Evolutionary conservation across 1,139 yeast genomes (phyloP), one percentile per base, ranked within the genome.

Genomic region (Meyerozyma sp.): DNA sequence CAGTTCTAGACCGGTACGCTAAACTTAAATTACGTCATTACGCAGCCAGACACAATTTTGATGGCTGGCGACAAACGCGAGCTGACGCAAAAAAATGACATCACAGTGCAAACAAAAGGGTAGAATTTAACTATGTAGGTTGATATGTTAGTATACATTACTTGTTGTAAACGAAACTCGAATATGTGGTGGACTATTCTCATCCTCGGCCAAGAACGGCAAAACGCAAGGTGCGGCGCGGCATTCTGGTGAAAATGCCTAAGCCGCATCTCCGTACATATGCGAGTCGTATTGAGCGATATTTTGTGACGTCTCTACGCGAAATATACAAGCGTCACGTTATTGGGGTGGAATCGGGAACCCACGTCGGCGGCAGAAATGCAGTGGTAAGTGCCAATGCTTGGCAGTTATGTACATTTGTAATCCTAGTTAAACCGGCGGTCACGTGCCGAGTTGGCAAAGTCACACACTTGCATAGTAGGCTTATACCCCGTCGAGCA

Each of bases 271-370:
- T n/a, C 26, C 16, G 37, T 34, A 21, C 37, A 34, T 18, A 34
- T 34, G 37, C 37, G 37, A 34, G 37, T 34, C 37, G 27, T 34
- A 34, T 11, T 34, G 16, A 27, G 37, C 18, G 37, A 34, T 34
- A 34, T 34, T 34, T 34, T 34, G n/a, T 20, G n/a, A 9, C 14
- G 4, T 18, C 6, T 14, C 6, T 30, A 30, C 34, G 34, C 20
- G 20, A 30, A 13, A 11, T n/a, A n/a, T 27, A 27, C 29, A 27
- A 4, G 29, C 29, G 4, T n/a, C 29, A 27, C 29, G 29, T 4
- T 27, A 27, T 11, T 7, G 5, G 4, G 11, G 3, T 8, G 29
- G 7, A 4, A 27, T 27, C 13, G 29, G 13, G 29, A n/a, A 4
- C 29, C 6, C 3, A 21, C 8, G 18, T 6, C 23, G 23, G 23